Percentiles rank a stretch among this genome's conserved stretches.
phyloP scores from a whole-genome alignment of 1,284 basidiomycete species.

The Ganoderma resinaceum region DNA sequence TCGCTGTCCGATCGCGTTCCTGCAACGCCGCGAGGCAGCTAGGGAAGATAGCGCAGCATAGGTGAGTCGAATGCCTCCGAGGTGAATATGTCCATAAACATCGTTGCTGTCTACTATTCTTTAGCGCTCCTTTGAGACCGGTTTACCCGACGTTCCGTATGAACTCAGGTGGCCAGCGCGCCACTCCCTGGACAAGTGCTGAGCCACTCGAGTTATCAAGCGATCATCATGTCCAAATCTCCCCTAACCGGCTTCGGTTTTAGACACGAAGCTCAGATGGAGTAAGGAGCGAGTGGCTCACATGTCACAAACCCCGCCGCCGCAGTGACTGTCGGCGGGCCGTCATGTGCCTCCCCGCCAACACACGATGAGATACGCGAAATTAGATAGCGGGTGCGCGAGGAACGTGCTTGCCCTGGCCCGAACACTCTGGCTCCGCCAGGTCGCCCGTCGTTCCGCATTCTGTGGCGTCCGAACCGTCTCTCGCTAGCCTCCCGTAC shows the following conservation, averaged over 20 bases:
- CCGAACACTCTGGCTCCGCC: not conserved
- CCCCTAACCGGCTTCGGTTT: conserved; percentile 3
- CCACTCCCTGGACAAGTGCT: not conserved
- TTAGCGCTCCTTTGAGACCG: conserved; percentile 1
- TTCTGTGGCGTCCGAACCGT: not conserved
- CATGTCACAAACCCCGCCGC: conserved; percentile 5
- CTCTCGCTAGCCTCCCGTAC: not conserved
- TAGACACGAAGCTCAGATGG: not conserved
- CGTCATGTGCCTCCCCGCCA: conserved; percentile 11
- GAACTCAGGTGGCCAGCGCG: not conserved
- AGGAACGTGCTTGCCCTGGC: not conserved
- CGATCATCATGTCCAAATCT: conserved; percentile 3
- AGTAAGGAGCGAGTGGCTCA: not conserved
- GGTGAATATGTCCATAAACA: not conserved
- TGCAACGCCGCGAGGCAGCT: conserved; percentile 2
- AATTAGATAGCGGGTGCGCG: conserved; percentile 19
- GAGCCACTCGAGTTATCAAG: conserved; percentile 7
- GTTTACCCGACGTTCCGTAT: not conserved
- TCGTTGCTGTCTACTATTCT: not conserved
- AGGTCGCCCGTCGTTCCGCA: not conserved
- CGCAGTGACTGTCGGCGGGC: not conserved
- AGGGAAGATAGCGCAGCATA: not conserved
- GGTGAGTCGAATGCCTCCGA: not conserved
- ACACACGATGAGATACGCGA: conserved; percentile 23
- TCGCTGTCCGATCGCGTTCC: not conserved